phyloP scores from a whole-genome alignment of 495 filamentous ascomycete species.

The Penicillium malachiteum region DNA sequence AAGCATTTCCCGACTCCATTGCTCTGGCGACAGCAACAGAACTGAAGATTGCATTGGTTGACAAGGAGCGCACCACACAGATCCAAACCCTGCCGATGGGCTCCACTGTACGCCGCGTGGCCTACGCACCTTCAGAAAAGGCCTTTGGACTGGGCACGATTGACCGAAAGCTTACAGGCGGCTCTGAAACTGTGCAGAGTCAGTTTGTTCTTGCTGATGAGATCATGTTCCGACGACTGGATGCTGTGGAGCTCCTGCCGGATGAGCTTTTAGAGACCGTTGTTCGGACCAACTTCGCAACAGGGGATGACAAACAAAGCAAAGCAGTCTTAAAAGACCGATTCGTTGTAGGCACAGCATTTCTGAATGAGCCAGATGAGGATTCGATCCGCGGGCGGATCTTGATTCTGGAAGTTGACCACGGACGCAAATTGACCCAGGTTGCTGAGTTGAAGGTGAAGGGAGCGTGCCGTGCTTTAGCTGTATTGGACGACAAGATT shows the following conservation, averaged over 20 bases:
- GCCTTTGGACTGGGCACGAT: conserved; percentile 88
- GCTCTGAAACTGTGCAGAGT: conserved; percentile 57
- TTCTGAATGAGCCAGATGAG: conserved; percentile 56
- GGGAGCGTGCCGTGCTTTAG: conserved; percentile 77
- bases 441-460: conserved; percentile 62
- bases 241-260: conserved; percentile 50
- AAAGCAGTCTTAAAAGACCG: conserved; percentile 55
- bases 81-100: conserved; percentile 73
- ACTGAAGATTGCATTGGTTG: conserved; percentile 78
- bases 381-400: conserved; percentile 69
- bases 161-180: conserved; percentile 55
- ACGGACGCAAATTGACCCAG: conserved; percentile 65
- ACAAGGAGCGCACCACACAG: conserved; percentile 82
- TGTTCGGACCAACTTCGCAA: conserved; percentile 71
- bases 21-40: conserved; percentile 74
- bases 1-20: conserved; percentile 77
- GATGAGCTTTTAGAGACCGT: conserved; percentile 84
- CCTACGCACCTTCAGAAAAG: conserved; percentile 76
- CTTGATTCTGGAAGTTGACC: conserved; percentile 77
- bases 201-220: conserved; percentile 63
- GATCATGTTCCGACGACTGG: conserved; percentile 54
- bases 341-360: conserved; percentile 87
- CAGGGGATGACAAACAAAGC: conserved; percentile 54
- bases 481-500: conserved; percentile 71
- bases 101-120: conserved; percentile 82